A percentile compares a stretch with the other conserved stretches of the same genome.
These are phyloP conservation scores for Cryphonectria radicalis DNA, from an alignment of 2,329 filamentous ascomycete species.

Conservation along the genomic window DNA sequence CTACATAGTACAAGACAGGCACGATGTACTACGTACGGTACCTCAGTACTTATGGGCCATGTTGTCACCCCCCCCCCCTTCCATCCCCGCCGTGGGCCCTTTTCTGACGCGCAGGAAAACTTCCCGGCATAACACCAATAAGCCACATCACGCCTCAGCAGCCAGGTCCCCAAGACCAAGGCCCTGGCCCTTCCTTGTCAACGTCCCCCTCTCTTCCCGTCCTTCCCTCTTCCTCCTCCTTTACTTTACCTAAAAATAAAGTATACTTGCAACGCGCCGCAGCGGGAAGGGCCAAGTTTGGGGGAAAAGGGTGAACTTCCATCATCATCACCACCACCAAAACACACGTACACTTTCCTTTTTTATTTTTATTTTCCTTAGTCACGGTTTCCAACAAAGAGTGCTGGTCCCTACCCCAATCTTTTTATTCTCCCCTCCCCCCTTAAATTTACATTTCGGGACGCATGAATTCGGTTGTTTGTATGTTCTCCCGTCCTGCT, in stretches of 20 bases:
- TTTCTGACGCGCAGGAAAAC: constrained; percentile 7
- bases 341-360: neutral
- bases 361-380: neutral
- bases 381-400: neutral
- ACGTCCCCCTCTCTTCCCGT: neutral
- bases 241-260: constrained; percentile 9
- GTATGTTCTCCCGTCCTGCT: neutral
- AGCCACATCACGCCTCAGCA: neutral
- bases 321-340: neutral
- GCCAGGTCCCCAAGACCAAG: neutral
- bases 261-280: constrained; percentile 2
- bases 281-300: neutral
- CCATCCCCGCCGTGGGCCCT: too few species aligned
- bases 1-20: neutral
- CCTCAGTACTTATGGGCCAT: neutral
- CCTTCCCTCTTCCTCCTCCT: neutral
- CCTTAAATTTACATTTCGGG: neutral
- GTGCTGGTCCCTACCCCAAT: neutral
- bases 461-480: neutral
- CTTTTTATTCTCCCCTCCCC: too few species aligned
- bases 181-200: neutral
- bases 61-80: neutral
- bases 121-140: neutral
- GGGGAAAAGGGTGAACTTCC: neutral
- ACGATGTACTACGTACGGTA: neutral